Percentiles rank a stretch among this genome's conserved stretches.
Evolutionary conservation across 805 yeast species (phyloP).

Genomic region (Saitoella complicata): DNA sequence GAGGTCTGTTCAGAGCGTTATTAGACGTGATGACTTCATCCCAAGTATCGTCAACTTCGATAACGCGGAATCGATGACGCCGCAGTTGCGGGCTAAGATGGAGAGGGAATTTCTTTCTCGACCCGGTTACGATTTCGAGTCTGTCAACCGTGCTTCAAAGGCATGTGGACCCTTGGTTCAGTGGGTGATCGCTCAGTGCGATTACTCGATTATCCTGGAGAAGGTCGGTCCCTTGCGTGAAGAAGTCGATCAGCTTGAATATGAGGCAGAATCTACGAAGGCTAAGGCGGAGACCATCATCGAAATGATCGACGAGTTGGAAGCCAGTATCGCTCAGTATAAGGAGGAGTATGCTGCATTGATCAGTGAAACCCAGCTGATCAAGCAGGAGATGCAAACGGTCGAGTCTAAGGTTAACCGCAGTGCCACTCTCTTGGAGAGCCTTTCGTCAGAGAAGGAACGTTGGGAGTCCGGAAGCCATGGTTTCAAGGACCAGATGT

Average conservation of each 20-base stretch:
- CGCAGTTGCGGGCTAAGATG: constrained; percentile 39
- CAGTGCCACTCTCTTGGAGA: constrained; percentile 45
- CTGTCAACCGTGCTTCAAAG: constrained; percentile 76
- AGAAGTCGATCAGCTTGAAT: constrained; percentile 48
- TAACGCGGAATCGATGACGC: constrained; percentile 39
- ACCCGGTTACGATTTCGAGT: constrained; percentile 49
- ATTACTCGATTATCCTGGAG: constrained; percentile 54
- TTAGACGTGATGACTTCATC: constrained; percentile 77
- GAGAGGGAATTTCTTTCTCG: constrained; percentile 42
- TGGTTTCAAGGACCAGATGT: constrained; percentile 31
- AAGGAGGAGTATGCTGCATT: constrained; percentile 52
- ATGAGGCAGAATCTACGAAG: constrained; percentile 41
- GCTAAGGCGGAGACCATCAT: constrained; percentile 61
- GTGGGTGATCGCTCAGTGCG: constrained; percentile 84
- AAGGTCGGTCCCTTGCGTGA: constrained; percentile 55
- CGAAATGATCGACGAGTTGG: constrained; percentile 60
- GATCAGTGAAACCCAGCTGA: constrained; percentile 64
- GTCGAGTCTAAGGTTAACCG: constrained; percentile 48
- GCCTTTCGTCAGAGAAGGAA: constrained; percentile 45
- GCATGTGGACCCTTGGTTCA: constrained; percentile 85
- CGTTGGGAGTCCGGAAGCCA: constrained; percentile 58
- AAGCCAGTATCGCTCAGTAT: constrained; percentile 47
- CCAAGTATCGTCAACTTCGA: constrained; percentile 63
- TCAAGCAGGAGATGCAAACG: constrained; percentile 50
- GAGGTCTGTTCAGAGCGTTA: constrained; percentile 70